A percentile compares a stretch with the other conserved stretches of the same genome.
These are phyloP conservation scores for Tylopilus sp. DNA, from an alignment of 768 basidiomycete genomes.

Conservation along the genomic window DNA sequence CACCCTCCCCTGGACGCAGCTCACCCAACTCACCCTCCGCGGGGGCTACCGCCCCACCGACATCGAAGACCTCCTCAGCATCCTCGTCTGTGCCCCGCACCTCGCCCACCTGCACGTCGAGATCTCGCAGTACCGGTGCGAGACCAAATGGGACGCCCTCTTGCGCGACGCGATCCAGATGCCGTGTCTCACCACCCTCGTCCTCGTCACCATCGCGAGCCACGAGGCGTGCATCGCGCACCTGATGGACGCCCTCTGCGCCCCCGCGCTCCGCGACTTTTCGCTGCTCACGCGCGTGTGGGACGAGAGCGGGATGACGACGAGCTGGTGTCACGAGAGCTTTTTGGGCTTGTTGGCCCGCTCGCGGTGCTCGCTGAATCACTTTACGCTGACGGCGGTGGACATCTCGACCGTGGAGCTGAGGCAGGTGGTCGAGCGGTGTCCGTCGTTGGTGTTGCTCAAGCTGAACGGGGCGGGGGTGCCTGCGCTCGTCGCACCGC, in stretches of 20 bases:
- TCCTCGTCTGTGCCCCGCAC: constrained; percentile 26
- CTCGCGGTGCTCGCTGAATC: constrained; percentile 29
- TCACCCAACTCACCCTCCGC: constrained; percentile 31
- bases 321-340: constrained; percentile 29
- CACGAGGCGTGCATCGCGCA: constrained; percentile 29
- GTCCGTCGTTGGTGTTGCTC: constrained; percentile 29
- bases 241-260: constrained; percentile 24
- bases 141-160: constrained; percentile 27
- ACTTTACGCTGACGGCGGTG: constrained; percentile 29
- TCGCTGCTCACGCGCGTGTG: constrained; percentile 32
- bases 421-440: constrained; percentile 25
- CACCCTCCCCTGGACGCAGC: constrained; percentile 32
- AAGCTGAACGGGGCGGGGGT: constrained; percentile 28
- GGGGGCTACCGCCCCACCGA: constrained; percentile 29
- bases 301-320: constrained; percentile 29
- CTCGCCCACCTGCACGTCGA: constrained; percentile 30
- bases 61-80: constrained; percentile 21
- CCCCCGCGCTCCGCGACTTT: constrained; percentile 27
- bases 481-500: constrained; percentile 18
- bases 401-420: constrained; percentile 21
- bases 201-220: constrained; percentile 29
- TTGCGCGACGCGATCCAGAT: constrained; percentile 21
- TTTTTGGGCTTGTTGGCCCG: constrained; percentile 25
- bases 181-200: constrained; percentile 30
- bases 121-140: constrained; percentile 30